Evolutionary conservation across 2,329 filamentous ascomycete species (phyloP), one percentile per base, ranked within the genome.

Genomic region (Pyrenochaeta sp.): DNA sequence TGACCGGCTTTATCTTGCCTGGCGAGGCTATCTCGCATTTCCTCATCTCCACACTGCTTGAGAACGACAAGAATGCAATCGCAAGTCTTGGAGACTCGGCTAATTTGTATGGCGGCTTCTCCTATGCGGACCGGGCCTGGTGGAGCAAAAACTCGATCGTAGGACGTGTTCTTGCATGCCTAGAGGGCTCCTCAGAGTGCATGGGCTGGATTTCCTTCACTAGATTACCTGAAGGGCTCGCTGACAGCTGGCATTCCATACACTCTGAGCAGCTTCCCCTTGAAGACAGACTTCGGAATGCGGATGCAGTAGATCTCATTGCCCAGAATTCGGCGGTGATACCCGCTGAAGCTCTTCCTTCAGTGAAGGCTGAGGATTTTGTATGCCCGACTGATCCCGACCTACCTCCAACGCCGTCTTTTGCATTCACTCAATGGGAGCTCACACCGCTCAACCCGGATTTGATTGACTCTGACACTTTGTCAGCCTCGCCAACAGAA

Each of bases 81-180:
- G 58, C 67, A 14, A 64, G 64, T 18, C 68, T 83, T 1, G 81
- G 81, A 0, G 72, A 79, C 9, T 69, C 72, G 6, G 78, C 75
- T 0, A 79, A 80, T 51, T 65, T 83, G 0, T 77, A 81, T 39
- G 78, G 80, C 14, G 81, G 81, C 2, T 82, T 84, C 47, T 60
- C 79, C 15, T 81, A 80, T 45, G 55, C 67, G 6, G 72, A 67
- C 3, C 71, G 71, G 22, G 78, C 74, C 32, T 84, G 77, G 74
- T 84, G 81, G 81, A 82, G 80, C 58, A 82, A 81, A 58, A 70
- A 69, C 29, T 81, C 76, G 26, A 70, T 83, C 21, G 72, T 81
- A n/a, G 79, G 77, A 0, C 74, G 80, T 19, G 78, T 84, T 1
- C 46, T 84, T 19, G 76, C 76, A 22, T 72, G 75, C 28, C 39